Base-by-base conservation (phyloP, 495 filamentous ascomycete genomes). In the Aspergillus olivimuriae region DNA sequence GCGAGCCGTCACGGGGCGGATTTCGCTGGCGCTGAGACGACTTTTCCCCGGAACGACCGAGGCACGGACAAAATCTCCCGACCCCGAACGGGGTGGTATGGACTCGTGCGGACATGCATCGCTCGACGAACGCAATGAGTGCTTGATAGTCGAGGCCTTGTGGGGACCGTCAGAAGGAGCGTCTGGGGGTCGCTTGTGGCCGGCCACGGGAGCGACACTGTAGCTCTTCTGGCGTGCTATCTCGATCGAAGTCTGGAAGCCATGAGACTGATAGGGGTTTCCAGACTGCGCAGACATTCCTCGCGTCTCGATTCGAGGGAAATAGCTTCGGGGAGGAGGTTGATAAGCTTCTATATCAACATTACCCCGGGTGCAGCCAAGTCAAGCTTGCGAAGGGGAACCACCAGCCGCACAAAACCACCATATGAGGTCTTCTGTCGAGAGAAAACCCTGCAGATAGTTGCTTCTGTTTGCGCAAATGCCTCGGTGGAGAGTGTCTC, bases 191-290 rank as follows among this genome's bases (percentile, higher is more conserved):
- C 72, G 57, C 48, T 77, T 75, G 8, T 62, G 57, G 19, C 72
- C 72, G 18, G 64, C 61, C 47, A 72, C 44, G 6, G 62, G 53
- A 17, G 58, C 52, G 46, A 66, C 65, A 33, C 56, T 50, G 51
- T 67, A 63, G 5, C 56, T 53, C 32, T 66, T 56, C 46, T 60
- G 62, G 28, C 62, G 68, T 30, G 62, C 68, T 26, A 62, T 51
- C 51, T 77, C 73, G 21, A 74, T 53, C 21, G 70, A 65, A 15
- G 74, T 77, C 42, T 65, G 60, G 46, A 72, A 70, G 45, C 65
- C 66, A 55, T 56, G 56, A 34, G 54, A 65, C 48, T 70, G 65
- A 22, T 64, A 43, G 23, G 57, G 44, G 31, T 57, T 53, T 28
- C 44, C 55, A 38, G 59, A 50, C 36, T 33, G 43, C 39, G 52